A percentile compares a stretch with the other conserved stretches of the same genome.
Evolutionary conservation across 495 filamentous ascomycete species (phyloP).

Genomic region (Hyphodiscus hymeniophilus): DNA sequence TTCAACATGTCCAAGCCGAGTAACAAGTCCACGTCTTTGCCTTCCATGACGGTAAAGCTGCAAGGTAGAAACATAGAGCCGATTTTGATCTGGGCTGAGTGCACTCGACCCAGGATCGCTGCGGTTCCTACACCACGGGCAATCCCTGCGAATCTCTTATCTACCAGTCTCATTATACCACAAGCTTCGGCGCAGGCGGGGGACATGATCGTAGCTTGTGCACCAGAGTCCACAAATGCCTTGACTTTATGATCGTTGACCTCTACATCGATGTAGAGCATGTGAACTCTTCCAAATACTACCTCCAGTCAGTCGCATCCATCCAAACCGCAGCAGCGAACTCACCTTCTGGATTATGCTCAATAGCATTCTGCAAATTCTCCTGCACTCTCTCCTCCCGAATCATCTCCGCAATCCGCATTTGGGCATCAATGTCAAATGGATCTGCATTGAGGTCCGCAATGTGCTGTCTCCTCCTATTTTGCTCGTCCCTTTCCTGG

Average conservation of each 20-base stretch:
- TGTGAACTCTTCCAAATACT: slow-evolving; percentile 90
- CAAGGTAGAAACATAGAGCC: slow-evolving; percentile 81
- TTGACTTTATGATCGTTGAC: slow-evolving; percentile 89
- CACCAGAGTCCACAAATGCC: slow-evolving; percentile 95
- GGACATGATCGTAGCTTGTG: slow-evolving; percentile 98
- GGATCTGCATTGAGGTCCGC: slow-evolving; percentile 76
- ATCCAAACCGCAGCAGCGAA: not conserved
- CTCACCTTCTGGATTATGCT: slow-evolving; percentile 92
- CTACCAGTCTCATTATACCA: slow-evolving; percentile 95
- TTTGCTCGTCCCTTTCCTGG: slow-evolving; percentile 59
- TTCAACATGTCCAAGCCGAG: slow-evolving; percentile 95
- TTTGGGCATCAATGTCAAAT: slow-evolving; percentile 83
- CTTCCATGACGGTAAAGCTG: slow-evolving; percentile 99
- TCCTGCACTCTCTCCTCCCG: slow-evolving; percentile 87
- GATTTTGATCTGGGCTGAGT: slow-evolving; percentile 88
- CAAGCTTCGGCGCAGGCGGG: slow-evolving; percentile 83
- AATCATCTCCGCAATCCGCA: slow-evolving; percentile 94
- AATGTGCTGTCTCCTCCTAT: slow-evolving; percentile 72
- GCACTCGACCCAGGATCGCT: slow-evolving; percentile 87
- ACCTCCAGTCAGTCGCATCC: slow-evolving; percentile 5
- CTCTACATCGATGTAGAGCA: slow-evolving; percentile 94
- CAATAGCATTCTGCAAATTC: slow-evolving; percentile 90
- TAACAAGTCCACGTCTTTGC: slow-evolving; percentile 92
- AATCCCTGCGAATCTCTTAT: slow-evolving; percentile 82
- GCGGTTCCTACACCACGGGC: slow-evolving; percentile 92